Conservation (phyloP, 352 stramenopile genomes). For the Globisporangium viniferum region DNA sequence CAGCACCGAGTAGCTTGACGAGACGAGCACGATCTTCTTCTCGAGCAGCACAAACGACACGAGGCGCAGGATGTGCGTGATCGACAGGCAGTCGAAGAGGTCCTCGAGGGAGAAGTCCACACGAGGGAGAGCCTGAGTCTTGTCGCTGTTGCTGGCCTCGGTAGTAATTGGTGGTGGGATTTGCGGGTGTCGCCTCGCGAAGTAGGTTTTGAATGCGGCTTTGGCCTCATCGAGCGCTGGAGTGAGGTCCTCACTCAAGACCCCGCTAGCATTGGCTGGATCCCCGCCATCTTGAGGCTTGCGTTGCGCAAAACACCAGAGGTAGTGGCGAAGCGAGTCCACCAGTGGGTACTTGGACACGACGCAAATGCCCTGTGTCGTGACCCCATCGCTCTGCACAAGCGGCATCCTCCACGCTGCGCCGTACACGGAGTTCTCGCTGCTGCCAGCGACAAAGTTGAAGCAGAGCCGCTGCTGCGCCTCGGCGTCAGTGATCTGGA, state of each 20-base stretch:
- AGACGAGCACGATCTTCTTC: conserved; percentile 73
- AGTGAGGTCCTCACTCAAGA: background rate
- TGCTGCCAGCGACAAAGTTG: conserved; percentile 51
- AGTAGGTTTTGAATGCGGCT: background rate
- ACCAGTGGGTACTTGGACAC: conserved; percentile 52
- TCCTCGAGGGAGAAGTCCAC: conserved; percentile 45
- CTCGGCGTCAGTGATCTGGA: conserved; percentile 8
- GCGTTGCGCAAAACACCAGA: conserved; percentile 21
- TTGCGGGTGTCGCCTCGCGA: background rate
- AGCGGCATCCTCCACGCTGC: conserved; percentile 34
- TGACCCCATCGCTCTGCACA: background rate
- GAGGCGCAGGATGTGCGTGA: conserved; percentile 56
- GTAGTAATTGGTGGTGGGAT: background rate
- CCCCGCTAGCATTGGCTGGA: background rate
- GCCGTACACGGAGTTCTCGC: conserved; percentile 34
- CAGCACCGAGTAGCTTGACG: conserved; percentile 63
- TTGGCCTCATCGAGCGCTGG: background rate
- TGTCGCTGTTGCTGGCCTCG: background rate
- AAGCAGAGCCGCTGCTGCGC: conserved; percentile 31
- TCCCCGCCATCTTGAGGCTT: background rate
- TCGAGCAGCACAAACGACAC: conserved; percentile 64
- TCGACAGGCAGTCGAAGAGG: conserved; percentile 56
- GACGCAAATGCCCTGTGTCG: conserved; percentile 40
- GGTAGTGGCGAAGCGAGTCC: conserved; percentile 44
- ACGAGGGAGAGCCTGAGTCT: background rate